Evolutionary conservation across 2,329 filamentous ascomycete genomes (phyloP).

Genomic region (Fusarium pseudograminearum): DNA sequence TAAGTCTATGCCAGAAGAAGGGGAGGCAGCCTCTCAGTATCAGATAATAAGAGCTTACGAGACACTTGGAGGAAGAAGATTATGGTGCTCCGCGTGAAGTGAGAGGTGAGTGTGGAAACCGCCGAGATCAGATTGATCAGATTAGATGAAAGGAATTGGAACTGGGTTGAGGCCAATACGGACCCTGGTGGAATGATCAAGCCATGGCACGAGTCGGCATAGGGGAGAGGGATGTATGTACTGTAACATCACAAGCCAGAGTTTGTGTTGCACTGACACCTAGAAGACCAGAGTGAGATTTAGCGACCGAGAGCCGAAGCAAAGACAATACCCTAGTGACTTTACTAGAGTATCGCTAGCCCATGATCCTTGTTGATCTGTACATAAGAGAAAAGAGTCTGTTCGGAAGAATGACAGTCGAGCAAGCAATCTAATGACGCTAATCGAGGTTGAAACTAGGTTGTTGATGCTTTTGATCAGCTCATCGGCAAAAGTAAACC

Average conservation of each 20-base stretch:
- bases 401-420: not conserved
- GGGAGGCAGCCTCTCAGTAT: conserved; percentile 4
- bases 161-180: not conserved
- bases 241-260: conserved; percentile 4
- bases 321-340: conserved; percentile 1
- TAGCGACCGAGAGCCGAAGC: conserved; percentile 16
- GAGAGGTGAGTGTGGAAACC: conserved; percentile 9
- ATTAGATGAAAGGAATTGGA: conserved; percentile 23
- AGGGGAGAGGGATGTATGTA: conserved; percentile 3
- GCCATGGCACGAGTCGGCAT: conserved; percentile 9
- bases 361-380: conserved; percentile 16
- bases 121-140: conserved; percentile 25
- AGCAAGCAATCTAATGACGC: conserved; percentile 15
- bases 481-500: conserved; percentile 13
- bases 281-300: conserved; percentile 2
- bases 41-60: conserved; percentile 15
- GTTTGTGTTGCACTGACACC: conserved; percentile 17
- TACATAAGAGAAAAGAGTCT: conserved; percentile 1
- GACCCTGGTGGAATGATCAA: conserved; percentile 22
- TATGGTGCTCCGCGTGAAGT: not conserved
- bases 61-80: not conserved
- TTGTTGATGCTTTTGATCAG: conserved; percentile 19
- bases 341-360: not conserved
- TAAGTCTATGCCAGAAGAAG: not conserved
- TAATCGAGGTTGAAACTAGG: conserved; percentile 14